Percentiles rank a stretch among this genome's conserved stretches.
These are phyloP conservation scores for Phytopythium sindhum DNA, from an alignment of 352 stramenopile species.

Conservation along the genomic window DNA sequence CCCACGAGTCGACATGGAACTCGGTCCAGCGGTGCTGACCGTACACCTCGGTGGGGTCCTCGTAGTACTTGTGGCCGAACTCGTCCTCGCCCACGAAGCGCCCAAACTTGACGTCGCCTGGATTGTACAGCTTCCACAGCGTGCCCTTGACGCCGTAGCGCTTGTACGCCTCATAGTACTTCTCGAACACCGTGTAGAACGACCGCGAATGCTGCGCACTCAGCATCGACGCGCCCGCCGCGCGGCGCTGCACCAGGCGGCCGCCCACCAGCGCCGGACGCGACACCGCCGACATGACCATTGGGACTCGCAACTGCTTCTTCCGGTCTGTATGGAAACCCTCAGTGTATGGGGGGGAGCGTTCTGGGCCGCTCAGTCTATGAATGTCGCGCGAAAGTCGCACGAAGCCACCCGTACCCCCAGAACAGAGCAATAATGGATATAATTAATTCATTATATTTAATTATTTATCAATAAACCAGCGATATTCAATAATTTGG, in stretches of 20 bases:
- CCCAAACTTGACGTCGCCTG: conserved; percentile 86
- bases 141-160: conserved; percentile 77
- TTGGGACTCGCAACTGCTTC: background rate
- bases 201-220: conserved; percentile 48
- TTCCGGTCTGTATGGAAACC: background rate
- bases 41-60: conserved; percentile 74
- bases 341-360: too few species aligned
- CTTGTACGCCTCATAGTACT: conserved; percentile 80
- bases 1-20: conserved; percentile 72
- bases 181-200: conserved; percentile 77
- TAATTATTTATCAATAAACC: too few species aligned
- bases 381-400: conserved; percentile 10
- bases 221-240: background rate
- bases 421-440: background rate
- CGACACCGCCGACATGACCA: conserved; percentile 21
- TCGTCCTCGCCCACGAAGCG: conserved; percentile 76
- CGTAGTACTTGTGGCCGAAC: conserved; percentile 87
- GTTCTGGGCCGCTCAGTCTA: background rate
- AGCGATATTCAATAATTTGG: too few species aligned
- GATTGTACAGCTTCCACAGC: conserved; percentile 89
- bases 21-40: conserved; percentile 84
- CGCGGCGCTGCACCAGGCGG: conserved; percentile 22
- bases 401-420: background rate
- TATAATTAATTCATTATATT: too few species aligned
- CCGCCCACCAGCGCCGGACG: conserved; percentile 34